Conservation (phyloP, 495 filamentous ascomycete genomes). For the Bacidia rubella region DNA sequence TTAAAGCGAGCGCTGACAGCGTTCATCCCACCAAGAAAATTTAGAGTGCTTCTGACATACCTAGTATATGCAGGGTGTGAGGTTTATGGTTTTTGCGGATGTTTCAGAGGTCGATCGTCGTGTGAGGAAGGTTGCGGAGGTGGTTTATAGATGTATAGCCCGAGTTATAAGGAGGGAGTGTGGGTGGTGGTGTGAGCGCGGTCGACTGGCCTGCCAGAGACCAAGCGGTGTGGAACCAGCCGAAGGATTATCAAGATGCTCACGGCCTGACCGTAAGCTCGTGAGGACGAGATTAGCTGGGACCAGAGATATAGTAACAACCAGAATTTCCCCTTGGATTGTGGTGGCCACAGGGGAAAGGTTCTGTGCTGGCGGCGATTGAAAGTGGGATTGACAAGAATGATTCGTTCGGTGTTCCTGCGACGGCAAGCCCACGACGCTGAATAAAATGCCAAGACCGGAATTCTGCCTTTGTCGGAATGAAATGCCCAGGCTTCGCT, state of each 20-base stretch:
- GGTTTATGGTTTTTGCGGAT: neutral
- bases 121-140: neutral
- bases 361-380: slow-evolving; percentile 6
- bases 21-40: neutral
- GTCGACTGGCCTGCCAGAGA: neutral
- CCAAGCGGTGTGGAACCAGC: neutral
- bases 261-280: neutral
- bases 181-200: neutral
- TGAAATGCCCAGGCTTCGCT: too few species aligned
- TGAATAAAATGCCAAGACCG: too few species aligned
- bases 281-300: neutral
- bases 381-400: slow-evolving; percentile 19
- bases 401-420: slow-evolving; percentile 20
- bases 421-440: too few species aligned
- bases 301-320: neutral
- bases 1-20: neutral
- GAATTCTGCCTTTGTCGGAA: too few species aligned
- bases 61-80: neutral
- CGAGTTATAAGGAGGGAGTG: neutral
- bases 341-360: slow-evolving; percentile 4
- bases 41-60: neutral
- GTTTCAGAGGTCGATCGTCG: neutral
- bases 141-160: neutral
- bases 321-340: slow-evolving; percentile 1
- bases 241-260: neutral